Conservation (phyloP, 2,329 filamentous ascomycete genomes). For the Drechslerella dactyloides region DNA sequence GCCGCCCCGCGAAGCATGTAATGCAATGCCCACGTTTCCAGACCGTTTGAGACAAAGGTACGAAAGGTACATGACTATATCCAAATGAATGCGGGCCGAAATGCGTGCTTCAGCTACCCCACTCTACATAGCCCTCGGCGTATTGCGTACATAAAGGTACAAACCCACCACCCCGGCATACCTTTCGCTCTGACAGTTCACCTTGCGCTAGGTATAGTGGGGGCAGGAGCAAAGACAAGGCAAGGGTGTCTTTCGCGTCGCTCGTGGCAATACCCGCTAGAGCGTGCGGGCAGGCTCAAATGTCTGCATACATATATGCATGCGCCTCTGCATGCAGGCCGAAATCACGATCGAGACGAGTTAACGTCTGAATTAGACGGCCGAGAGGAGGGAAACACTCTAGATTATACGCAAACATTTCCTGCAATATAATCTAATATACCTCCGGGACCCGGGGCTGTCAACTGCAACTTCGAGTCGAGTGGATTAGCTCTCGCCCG, state of each 20-base stretch:
- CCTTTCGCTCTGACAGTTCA: neutral
- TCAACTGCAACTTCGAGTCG: neutral
- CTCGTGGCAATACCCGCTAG: neutral
- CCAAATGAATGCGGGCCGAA: neutral
- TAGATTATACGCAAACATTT: neutral
- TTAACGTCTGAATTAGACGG: neutral
- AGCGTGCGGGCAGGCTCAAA: no score
- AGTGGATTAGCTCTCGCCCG: neutral
- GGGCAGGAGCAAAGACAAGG: neutral
- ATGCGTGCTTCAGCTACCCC: neutral
- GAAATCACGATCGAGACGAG: conserved; percentile 5
- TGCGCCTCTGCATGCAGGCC: neutral
- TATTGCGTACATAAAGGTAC: neutral
- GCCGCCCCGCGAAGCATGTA: neutral
- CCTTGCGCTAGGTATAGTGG: neutral
- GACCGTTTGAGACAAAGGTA: neutral
- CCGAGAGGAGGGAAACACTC: neutral
- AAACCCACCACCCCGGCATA: neutral
- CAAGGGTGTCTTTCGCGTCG: no score
- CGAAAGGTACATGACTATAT: neutral
- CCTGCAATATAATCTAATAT: conserved; percentile 6
- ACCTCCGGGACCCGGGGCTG: neutral
- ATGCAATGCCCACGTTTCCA: conserved; percentile 7
- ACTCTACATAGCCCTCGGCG: neutral
- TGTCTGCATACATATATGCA: conserved; percentile 1